Evolutionary conservation across 192 early-diverging fungal genomes (phyloP).

Genomic region (Umbelopsis sp.): DNA sequence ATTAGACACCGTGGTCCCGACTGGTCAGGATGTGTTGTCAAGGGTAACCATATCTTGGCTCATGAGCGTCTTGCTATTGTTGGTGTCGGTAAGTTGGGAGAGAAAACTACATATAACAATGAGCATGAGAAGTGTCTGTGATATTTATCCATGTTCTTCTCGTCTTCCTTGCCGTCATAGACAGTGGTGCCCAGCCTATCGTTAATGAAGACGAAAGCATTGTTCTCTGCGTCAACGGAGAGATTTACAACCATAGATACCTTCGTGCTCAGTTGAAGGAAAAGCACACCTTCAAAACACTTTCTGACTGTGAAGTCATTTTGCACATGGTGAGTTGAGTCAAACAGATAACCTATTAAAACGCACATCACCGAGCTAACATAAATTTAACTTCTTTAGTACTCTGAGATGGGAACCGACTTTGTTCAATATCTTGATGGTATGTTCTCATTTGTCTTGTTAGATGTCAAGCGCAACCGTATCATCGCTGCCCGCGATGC

Average conservation of each 20-base stretch:
- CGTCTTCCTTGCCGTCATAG: constrained; percentile 41
- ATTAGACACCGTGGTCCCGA: constrained; percentile 98
- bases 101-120: neutral
- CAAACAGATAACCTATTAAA: neutral
- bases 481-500: constrained; percentile 95
- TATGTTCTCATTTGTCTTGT: constrained; percentile 95
- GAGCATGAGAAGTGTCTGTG: neutral
- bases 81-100: constrained; percentile 80
- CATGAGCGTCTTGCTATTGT: constrained; percentile 99
- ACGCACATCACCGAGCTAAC: neutral
- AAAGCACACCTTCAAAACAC: constrained; percentile 83
- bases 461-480: constrained; percentile 79
- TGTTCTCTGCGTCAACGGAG: constrained; percentile 94
- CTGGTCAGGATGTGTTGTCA: constrained; percentile 89
- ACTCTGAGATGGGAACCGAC: constrained; percentile 82
- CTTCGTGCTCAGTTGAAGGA: constrained; percentile 77
- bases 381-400: constrained; percentile 49
- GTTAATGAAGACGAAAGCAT: constrained; percentile 88
- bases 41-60: constrained; percentile 86
- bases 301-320: constrained; percentile 98
- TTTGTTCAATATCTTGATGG: constrained; percentile 89
- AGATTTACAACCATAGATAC: constrained; percentile 97
- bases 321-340: constrained; percentile 74
- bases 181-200: constrained; percentile 94
- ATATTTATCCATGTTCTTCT: neutral